Evolutionary conservation across 805 yeast species (phyloP).

Genomic region (Jamesozyma jinghongensis): DNA sequence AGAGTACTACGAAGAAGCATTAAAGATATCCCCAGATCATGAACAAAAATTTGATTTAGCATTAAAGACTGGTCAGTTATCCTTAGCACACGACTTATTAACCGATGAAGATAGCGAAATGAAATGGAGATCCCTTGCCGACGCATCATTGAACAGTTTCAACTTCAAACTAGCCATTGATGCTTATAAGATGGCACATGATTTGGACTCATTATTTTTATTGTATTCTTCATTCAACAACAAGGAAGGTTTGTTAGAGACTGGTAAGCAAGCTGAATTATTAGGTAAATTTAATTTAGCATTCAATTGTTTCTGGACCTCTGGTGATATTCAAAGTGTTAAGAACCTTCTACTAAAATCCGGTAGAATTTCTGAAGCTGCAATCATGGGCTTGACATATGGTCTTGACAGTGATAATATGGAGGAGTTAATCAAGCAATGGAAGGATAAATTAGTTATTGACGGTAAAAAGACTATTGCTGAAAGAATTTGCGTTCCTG

Average conservation of each 20-base stretch:
- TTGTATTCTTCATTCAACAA: conserved; percentile 76
- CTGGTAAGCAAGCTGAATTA: conserved; percentile 60
- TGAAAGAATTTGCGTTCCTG: conserved; percentile 46
- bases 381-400: conserved; percentile 70
- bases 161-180: conserved; percentile 71
- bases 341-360: conserved; percentile 56
- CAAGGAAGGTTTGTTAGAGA: conserved; percentile 44
- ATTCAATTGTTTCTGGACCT: conserved; percentile 83
- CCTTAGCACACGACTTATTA: conserved; percentile 63
- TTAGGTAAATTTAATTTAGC: conserved; percentile 83
- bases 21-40: conserved; percentile 69
- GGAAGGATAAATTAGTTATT: conserved; percentile 54
- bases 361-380: conserved; percentile 74
- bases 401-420: conserved; percentile 38
- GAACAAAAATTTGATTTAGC: conserved; percentile 93
- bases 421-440: conserved; percentile 41
- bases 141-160: conserved; percentile 70
- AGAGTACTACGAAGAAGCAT: conserved; percentile 77
- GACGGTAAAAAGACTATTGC: conserved; percentile 51
- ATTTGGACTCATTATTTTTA: conserved; percentile 71
- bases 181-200: conserved; percentile 70
- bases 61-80: conserved; percentile 60
- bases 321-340: conserved; percentile 60
- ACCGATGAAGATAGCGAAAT: conserved; percentile 44
- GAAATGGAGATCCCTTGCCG: conserved; percentile 91